Base-by-base conservation (phyloP, 352 stramenopile species). In the Thraustotheca clavata region DNA sequence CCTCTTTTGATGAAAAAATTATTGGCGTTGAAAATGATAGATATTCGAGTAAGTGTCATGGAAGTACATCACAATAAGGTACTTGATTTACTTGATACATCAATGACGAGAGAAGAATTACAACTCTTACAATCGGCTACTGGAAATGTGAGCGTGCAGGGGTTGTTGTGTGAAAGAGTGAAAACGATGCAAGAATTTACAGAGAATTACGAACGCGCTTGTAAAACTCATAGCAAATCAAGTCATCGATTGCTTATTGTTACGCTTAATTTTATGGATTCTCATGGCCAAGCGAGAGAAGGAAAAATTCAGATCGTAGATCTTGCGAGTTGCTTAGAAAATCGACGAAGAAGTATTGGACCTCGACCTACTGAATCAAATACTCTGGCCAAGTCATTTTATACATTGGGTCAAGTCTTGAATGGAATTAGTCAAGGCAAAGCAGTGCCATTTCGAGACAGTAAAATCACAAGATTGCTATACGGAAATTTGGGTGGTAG, bases 1-100 rank as follows among this genome's bases (percentile, higher is more conserved):
- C 73, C 71, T 18, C 75, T 75, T 6, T 73, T 67, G 2, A 36
- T 86, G 33, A 72, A 73, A 46, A 69, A 68, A 24, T 40, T 89
- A 18, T 84, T 89, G 38, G 69, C 78, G 29, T 63, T 76, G 18
- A 69, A 26, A 59, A 54, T 11, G 60, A 9, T 3, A 39, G 14
- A 60, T 24, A 9, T 62, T 12, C 40, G 61, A 49, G 22, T 71
- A 20, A 63, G 49, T 36, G 36, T 69, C 14, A 62, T 59, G 11
- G 66, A 71, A 34, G 22, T 71, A 16, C 63, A 71, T 32, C 32
- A 47, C 35, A 52, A 71, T 14, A 47, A 47, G 27, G 27, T 69
- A 20, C 35, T 38, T 20, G 66, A 71, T 70, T 32, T 71, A 9
- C 29, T 71, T 20, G 54, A 54, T n/a, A 24, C 27, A 5, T 59